A percentile compares a stretch with the other conserved stretches of the same genome.
Conservation (phyloP, 2,329 filamentous ascomycete species). For the Diaporthe citrichinensis region DNA sequence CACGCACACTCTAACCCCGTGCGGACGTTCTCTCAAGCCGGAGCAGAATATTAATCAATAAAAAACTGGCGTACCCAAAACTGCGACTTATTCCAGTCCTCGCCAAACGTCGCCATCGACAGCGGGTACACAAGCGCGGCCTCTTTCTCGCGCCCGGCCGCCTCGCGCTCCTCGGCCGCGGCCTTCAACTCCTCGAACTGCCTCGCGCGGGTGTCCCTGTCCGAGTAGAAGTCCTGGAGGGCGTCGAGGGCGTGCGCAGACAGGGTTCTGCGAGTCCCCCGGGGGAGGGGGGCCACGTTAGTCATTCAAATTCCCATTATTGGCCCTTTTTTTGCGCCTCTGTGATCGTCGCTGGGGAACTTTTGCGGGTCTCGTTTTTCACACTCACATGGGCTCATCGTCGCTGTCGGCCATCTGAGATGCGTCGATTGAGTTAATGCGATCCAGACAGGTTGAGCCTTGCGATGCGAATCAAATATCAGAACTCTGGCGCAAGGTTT, state of each 20-base stretch:
- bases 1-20: not conserved
- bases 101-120: conserved; percentile 79
- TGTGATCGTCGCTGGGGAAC: conserved; percentile 1
- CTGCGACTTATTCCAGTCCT: conserved; percentile 88
- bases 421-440: not conserved
- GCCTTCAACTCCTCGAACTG: conserved; percentile 78
- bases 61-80: conserved; percentile 81
- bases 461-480: not conserved
- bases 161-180: conserved; percentile 64
- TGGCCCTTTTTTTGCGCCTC: not conserved
- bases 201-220: conserved; percentile 76
- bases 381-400: conserved; percentile 65
- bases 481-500: not conserved
- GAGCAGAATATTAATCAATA: too few species aligned
- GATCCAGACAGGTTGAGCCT: not conserved
- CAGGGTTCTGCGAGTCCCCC: conserved; percentile 64
- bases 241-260: conserved; percentile 76
- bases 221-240: conserved; percentile 81
- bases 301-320: not conserved
- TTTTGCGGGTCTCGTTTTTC: not conserved
- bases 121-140: conserved; percentile 49
- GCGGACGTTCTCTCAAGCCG: not conserved
- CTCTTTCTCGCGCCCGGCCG: conserved; percentile 3
- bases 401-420: conserved; percentile 54
- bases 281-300: not conserved